Percentiles rank a stretch among this genome's conserved stretches.
Evolutionary conservation across 805 yeast genomes (phyloP).

Genomic region (Candida endomychidarum): DNA sequence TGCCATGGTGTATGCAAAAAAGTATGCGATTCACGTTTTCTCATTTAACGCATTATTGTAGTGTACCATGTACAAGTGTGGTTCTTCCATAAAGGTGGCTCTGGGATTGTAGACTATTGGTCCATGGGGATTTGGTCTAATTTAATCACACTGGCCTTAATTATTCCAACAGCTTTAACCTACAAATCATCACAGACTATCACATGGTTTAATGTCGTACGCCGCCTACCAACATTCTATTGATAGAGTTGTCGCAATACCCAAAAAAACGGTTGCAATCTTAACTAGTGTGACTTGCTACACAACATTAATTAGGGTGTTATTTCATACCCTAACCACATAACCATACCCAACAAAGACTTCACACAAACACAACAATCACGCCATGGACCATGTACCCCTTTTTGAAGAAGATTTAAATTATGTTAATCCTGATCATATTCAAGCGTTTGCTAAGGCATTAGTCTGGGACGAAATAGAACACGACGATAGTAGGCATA

Average conservation of each 20-base stretch:
- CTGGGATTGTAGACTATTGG: no score
- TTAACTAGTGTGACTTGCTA: slow-evolving; percentile 4
- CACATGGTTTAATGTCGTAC: not conserved
- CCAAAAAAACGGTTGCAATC: slow-evolving; percentile 5
- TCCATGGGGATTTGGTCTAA: no score
- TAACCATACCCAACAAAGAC: no score
- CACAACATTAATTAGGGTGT: not conserved
- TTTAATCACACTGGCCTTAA: no score
- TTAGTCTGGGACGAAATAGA: slow-evolving; percentile 35
- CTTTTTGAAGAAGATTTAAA: slow-evolving; percentile 17
- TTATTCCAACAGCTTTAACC: no score
- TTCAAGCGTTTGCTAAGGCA: slow-evolving; percentile 41
- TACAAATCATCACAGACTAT: no score
- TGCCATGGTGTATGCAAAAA: not conserved
- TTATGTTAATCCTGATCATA: slow-evolving; percentile 35
- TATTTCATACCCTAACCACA: not conserved
- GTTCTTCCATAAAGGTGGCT: no score
- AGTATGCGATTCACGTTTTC: not conserved
- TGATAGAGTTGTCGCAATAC: slow-evolving; percentile 2
- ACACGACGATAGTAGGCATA: slow-evolving; percentile 14
- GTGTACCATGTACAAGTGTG: no score
- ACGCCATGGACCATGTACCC: not conserved
- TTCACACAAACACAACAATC: not conserved
- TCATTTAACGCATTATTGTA: no score
- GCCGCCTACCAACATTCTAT: slow-evolving; percentile 3